Conservation (phyloP, 1,284 basidiomycete genomes). For the Tilletiopsis washingtonensis region DNA sequence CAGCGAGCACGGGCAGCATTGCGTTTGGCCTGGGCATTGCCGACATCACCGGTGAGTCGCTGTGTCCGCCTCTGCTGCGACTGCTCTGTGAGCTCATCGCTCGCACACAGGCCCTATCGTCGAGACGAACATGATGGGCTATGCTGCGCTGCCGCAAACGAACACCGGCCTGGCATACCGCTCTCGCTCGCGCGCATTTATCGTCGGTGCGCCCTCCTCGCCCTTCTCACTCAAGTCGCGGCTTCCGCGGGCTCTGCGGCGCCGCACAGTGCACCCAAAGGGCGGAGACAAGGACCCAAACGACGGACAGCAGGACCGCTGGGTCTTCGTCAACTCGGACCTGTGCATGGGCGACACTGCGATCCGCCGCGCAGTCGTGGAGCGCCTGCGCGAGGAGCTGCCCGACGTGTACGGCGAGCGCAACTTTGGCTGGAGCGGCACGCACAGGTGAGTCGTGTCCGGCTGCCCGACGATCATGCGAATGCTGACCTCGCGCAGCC, state of each 20-base stretch:
- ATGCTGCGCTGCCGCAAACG: conserved; percentile 61
- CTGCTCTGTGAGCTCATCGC: neutral
- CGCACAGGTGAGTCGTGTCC: conserved; percentile 54
- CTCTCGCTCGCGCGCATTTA: conserved; percentile 66
- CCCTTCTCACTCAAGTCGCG: too few relatives aligned
- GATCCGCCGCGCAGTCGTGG: conserved; percentile 62
- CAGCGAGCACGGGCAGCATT: too few relatives aligned
- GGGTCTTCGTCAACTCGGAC: conserved; percentile 71
- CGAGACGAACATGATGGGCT: conserved; percentile 58
- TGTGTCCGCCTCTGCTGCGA: neutral
- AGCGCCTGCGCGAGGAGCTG: conserved; percentile 55
- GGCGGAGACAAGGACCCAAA: conserved; percentile 50
- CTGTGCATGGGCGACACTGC: conserved; percentile 61
- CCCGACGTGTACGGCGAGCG: conserved; percentile 61
- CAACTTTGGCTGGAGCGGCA: conserved; percentile 68
- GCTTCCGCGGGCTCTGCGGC: too few relatives aligned
- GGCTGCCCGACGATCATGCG: neutral
- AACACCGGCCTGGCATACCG: conserved; percentile 73
- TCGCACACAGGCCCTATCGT: conserved; percentile 51
- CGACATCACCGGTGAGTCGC: neutral
- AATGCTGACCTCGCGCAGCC: conserved; percentile 44
- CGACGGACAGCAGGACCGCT: conserved; percentile 51
- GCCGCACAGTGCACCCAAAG: neutral
- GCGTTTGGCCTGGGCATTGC: neutral
- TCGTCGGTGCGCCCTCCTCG: too few relatives aligned